A percentile compares a stretch with the other conserved stretches of the same genome.
These are phyloP conservation scores for Leersia perrieri DNA, from an alignment of 176 grass and related monocot species.

Conservation along the genomic window DNA sequence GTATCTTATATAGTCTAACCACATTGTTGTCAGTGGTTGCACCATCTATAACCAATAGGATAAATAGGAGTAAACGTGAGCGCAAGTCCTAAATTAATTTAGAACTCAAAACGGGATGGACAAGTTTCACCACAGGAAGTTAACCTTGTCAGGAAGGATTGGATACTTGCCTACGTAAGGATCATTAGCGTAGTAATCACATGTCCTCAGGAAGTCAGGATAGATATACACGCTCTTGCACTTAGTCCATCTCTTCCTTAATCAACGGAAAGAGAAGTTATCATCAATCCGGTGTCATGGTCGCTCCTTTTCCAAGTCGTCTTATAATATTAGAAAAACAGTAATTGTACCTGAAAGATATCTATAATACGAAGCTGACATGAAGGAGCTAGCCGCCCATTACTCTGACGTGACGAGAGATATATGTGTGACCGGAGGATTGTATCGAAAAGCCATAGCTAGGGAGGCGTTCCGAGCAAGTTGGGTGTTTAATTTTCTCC, in stretches of 20 bases:
- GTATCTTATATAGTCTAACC: too few relatives aligned
- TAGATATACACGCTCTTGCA: not conserved
- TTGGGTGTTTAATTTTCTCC: not conserved
- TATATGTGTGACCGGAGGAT: not conserved
- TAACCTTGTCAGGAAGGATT: too few relatives aligned
- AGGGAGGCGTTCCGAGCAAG: not conserved
- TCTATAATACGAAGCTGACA: not conserved
- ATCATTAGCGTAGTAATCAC: too few relatives aligned
- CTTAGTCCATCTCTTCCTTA: not conserved
- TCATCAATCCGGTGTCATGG: not conserved
- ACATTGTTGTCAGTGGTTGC: too few relatives aligned
- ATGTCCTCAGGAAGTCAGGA: too few relatives aligned
- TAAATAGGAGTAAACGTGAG: too few relatives aligned
- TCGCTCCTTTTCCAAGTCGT: not conserved
- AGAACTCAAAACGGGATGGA: too few relatives aligned
- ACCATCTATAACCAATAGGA: too few relatives aligned
- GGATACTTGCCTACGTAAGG: too few relatives aligned
- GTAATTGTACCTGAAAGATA: not conserved
- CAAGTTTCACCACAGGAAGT: too few relatives aligned
- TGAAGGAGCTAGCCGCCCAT: not conserved
- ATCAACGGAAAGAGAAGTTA: not conserved
- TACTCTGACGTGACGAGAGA: not conserved
- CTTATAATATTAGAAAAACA: not conserved
- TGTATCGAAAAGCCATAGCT: not conserved
- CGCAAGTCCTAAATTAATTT: too few relatives aligned